phyloP scores from a whole-genome alignment of 2,329 filamentous ascomycete species.

The Paecilomyces sp. region DNA sequence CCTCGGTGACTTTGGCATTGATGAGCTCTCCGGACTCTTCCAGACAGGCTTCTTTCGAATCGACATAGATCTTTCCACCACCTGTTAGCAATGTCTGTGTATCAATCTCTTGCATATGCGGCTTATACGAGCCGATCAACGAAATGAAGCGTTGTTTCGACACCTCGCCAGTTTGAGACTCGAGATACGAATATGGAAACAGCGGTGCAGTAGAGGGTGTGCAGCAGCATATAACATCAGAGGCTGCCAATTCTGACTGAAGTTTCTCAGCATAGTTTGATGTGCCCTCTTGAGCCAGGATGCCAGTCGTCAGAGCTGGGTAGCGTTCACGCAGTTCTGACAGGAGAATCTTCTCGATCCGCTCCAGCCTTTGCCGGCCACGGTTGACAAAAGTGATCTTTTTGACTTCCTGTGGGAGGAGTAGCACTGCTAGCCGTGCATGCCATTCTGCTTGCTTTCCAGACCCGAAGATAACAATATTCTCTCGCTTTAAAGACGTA shows the following conservation, averaged over 20 bases:
- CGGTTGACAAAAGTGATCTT: slow-evolving; percentile 75
- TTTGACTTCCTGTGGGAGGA: slow-evolving; percentile 37
- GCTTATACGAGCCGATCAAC: slow-evolving; percentile 48
- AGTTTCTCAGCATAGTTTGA: slow-evolving; percentile 36
- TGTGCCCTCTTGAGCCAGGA: slow-evolving; percentile 57
- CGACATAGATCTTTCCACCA: slow-evolving; percentile 62
- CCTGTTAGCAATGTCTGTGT: slow-evolving; percentile 43
- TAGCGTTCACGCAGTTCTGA: slow-evolving; percentile 27
- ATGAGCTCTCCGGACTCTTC: slow-evolving; percentile 43
- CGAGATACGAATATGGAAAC: slow-evolving; percentile 32
- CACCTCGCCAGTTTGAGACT: slow-evolving; percentile 20
- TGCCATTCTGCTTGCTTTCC: slow-evolving; percentile 47
- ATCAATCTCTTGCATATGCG: slow-evolving; percentile 47
- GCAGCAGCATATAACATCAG: slow-evolving; percentile 44
- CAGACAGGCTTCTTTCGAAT: slow-evolving; percentile 42
- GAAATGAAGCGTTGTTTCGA: slow-evolving; percentile 40
- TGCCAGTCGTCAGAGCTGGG: slow-evolving; percentile 23
- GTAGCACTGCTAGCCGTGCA: slow-evolving; percentile 44
- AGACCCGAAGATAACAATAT: slow-evolving; percentile 42
- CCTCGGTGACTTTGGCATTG: slow-evolving; percentile 26
- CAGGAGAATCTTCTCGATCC: slow-evolving; percentile 25
- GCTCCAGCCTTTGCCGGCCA: slow-evolving; percentile 50
- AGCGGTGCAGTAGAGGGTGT: slow-evolving; percentile 40
- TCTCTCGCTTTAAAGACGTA: slow-evolving; percentile 16
- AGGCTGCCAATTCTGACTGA: slow-evolving; percentile 18